phyloP scores from a whole-genome alignment of 495 filamentous ascomycete species.

The Tetracladium setigerum region DNA sequence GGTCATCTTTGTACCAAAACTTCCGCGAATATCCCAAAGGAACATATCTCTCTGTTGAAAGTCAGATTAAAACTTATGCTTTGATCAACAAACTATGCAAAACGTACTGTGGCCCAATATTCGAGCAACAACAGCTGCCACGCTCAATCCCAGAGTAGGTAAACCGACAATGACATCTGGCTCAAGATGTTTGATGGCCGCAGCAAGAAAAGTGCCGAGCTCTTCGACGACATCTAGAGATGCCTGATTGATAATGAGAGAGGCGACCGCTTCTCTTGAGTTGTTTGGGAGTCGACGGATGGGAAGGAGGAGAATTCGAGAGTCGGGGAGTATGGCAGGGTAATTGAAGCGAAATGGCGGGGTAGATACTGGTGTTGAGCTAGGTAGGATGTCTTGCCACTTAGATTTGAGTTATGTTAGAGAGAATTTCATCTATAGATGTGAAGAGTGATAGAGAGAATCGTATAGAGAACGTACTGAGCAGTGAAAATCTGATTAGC shows the following conservation, averaged over 20 bases:
- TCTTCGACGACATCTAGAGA: constrained; percentile 28
- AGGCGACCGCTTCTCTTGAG: constrained; percentile 15
- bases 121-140: constrained; percentile 10
- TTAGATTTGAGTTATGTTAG: too few species aligned
- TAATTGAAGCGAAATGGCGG: constrained; percentile 11
- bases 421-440: too few species aligned
- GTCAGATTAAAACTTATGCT: neutral
- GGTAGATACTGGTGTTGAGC: neutral
- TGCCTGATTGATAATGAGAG: constrained; percentile 37
- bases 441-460: too few species aligned
- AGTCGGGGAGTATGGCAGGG: constrained; percentile 10
- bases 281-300: constrained; percentile 10
- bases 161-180: constrained; percentile 17
- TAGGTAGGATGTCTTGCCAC: constrained; percentile 17
- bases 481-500: too few species aligned
- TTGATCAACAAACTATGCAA: neutral
- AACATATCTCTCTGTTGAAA: constrained; percentile 10
- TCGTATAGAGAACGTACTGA: too few species aligned
- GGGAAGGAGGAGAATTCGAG: constrained; percentile 11
- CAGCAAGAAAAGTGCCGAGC: constrained; percentile 30
- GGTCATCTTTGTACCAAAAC: constrained; percentile 15
- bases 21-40: constrained; percentile 19
- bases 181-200: constrained; percentile 3
- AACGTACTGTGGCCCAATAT: constrained; percentile 12
- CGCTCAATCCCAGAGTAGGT: constrained; percentile 14